A percentile compares a stretch with the other conserved stretches of the same genome.
Evolutionary conservation across 257 asterid species (phyloP).

Genomic region (Nicotiana tabacum): DNA sequence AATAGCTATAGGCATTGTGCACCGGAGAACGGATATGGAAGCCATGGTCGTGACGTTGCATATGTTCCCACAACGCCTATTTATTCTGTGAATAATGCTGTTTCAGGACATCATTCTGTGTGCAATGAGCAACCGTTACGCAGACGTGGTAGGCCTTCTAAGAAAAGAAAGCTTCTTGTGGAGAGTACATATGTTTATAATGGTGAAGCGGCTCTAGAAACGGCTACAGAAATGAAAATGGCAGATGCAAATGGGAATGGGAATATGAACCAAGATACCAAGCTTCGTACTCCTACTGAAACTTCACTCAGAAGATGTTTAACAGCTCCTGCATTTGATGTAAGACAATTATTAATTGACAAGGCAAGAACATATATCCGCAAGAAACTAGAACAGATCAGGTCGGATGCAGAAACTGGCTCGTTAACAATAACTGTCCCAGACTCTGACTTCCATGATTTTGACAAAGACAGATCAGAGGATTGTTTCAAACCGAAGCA

Average conservation of each 20-base stretch:
- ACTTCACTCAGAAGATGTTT: conserved; percentile 35
- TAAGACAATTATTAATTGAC: conserved; percentile 56
- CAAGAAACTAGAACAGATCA: conserved; percentile 55
- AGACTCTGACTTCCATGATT: conserved; percentile 87
- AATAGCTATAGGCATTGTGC: no score
- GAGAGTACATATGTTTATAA: no score
- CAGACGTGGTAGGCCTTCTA: no score
- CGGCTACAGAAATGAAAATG: conserved; percentile 29
- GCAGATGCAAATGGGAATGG: conserved; percentile 29
- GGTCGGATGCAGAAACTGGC: conserved; percentile 37
- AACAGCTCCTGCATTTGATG: conserved; percentile 52
- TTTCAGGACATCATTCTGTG: no score
- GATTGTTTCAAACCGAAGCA: no score
- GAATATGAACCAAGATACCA: conserved; percentile 26
- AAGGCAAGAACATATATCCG: conserved; percentile 57
- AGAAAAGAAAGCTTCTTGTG: no score
- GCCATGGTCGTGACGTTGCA: no score
- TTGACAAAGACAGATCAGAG: conserved; percentile 54
- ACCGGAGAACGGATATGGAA: no score
- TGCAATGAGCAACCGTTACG: no score
- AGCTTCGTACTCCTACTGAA: conserved; percentile 38
- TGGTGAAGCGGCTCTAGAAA: conserved; percentile 20
- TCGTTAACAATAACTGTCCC: conserved; percentile 79
- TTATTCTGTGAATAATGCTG: no score
- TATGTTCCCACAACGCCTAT: no score